phyloP scores from a whole-genome alignment of 345 rosid species.

The Ceriops tagal region DNA sequence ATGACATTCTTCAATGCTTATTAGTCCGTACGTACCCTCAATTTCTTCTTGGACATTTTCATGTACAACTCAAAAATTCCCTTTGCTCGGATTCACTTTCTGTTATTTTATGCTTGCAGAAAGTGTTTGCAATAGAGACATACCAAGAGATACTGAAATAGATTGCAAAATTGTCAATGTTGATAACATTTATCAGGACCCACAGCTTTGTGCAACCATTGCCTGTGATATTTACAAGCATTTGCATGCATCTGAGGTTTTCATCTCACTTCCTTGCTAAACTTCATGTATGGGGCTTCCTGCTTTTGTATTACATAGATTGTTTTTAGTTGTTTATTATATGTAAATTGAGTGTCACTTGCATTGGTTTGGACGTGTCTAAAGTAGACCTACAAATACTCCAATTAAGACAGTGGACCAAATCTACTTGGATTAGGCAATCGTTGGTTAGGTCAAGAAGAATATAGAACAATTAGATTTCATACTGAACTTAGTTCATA shows the following conservation, averaged over 20 bases:
- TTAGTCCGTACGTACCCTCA: neutral
- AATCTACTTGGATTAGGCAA: too few relatives aligned
- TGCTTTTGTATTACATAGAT: too few relatives aligned
- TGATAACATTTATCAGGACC: conserved; percentile 53
- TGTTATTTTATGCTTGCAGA: conserved; percentile 35
- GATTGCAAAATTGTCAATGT: conserved; percentile 48
- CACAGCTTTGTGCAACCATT: conserved; percentile 76
- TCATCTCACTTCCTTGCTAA: neutral
- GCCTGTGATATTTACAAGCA: conserved; percentile 55
- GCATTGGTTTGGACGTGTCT: too few relatives aligned
- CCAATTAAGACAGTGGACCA: too few relatives aligned
- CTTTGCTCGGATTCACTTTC: neutral
- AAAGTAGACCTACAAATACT: too few relatives aligned
- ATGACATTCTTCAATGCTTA: neutral
- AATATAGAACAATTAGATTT: too few relatives aligned
- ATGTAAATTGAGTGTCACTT: too few relatives aligned
- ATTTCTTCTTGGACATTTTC: neutral
- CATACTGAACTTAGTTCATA: too few relatives aligned
- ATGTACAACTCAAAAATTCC: neutral
- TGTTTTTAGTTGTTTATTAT: too few relatives aligned
- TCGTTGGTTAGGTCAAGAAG: too few relatives aligned
- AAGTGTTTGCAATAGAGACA: conserved; percentile 57
- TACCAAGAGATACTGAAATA: conserved; percentile 40
- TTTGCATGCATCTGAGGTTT: conserved; percentile 75
- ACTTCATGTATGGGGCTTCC: too few relatives aligned